Evolutionary conservation across 768 basidiomycete species (phyloP), one percentile per base, ranked within the genome.

Genomic region (Psilocybe sp.): DNA sequence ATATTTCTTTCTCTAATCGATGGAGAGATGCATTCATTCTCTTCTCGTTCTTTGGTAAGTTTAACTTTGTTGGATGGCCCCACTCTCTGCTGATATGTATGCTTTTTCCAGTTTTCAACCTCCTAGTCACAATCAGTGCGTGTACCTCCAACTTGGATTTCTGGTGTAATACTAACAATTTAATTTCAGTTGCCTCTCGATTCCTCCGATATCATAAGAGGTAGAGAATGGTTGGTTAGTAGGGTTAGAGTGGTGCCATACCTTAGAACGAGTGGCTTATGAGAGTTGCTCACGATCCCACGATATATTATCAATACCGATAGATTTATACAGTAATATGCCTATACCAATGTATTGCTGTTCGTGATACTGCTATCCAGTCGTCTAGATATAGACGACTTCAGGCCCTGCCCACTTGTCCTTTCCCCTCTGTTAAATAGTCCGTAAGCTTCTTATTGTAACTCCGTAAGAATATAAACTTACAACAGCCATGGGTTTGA

Each of bases 21-120:
- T 88, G 88, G 86, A 70, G 87, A 52, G 86, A 90, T 52, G 76
- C 74, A 2, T 86, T 81, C 50, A 81, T 89, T 33, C 59, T 85
- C 34, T 81, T 87, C 60, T 71, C 82, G 5, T 89, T 73, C 66
- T 74, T 84, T 49, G 67, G 80, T 81, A 44, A 60, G 77, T 70
- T 13, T 11, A 31, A 4, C 35, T 5, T 38, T 6, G 16, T 18
- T 16, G 15, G 36, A 23, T 40, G n/a, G 19, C 0, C 37, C 14
- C 9, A 38, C 42, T 7, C 1, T 9, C 32, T 49, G 36, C 19
- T 44, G 40, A 47, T 44, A 38, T 31, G 39, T 40, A 20, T 2
- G 36, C 9, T 12, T 9, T 16, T 47, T 41, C 36, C 31, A 80
- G 78, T 77, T 14, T 92, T 91, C 74, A 94, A 94, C 65, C 69